Conservation (phyloP, 2,329 filamentous ascomycete genomes). For the Hypoxylon sp. region DNA sequence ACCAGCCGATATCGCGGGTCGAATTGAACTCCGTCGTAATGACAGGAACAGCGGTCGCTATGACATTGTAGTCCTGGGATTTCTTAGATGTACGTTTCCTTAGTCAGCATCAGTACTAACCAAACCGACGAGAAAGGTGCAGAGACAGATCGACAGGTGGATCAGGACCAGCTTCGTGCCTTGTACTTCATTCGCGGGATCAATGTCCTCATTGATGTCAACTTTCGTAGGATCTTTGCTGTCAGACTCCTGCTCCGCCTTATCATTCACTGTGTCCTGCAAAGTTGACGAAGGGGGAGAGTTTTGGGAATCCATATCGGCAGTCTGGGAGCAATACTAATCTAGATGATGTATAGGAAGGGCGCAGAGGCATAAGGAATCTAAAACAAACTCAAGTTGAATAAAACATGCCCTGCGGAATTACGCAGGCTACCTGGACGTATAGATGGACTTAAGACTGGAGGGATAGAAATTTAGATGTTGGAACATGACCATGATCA, state of each 20-base stretch:
- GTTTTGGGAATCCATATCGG: not conserved
- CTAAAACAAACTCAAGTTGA: not conserved
- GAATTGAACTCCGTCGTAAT: conserved; percentile 40
- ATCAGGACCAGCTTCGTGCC: conserved; percentile 33
- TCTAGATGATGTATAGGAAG: too few relatives aligned
- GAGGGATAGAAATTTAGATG: not conserved
- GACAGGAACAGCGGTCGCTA: conserved; percentile 21
- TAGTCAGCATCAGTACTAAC: conserved; percentile 21
- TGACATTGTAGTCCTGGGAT: conserved; percentile 17
- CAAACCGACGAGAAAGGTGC: conserved; percentile 40
- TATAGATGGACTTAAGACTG: not conserved
- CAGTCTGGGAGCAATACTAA: not conserved
- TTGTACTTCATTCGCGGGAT: conserved; percentile 38
- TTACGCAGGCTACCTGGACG: not conserved
- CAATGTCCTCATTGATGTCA: conserved; percentile 24
- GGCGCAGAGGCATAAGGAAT: too few relatives aligned
- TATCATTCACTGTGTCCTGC: too few relatives aligned
- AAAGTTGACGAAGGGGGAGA: not conserved
- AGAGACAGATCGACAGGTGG: conserved; percentile 36
- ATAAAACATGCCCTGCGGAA: not conserved
- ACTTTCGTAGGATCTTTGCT: not conserved
- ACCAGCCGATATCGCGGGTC: conserved; percentile 38
- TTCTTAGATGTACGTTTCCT: too few relatives aligned
- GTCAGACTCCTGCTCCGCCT: too few relatives aligned
- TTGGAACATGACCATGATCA: not conserved